These are phyloP conservation scores for Entrophospora sp. DNA, from an alignment of 192 early-diverging fungal genomes.

Conservation along the genomic window DNA sequence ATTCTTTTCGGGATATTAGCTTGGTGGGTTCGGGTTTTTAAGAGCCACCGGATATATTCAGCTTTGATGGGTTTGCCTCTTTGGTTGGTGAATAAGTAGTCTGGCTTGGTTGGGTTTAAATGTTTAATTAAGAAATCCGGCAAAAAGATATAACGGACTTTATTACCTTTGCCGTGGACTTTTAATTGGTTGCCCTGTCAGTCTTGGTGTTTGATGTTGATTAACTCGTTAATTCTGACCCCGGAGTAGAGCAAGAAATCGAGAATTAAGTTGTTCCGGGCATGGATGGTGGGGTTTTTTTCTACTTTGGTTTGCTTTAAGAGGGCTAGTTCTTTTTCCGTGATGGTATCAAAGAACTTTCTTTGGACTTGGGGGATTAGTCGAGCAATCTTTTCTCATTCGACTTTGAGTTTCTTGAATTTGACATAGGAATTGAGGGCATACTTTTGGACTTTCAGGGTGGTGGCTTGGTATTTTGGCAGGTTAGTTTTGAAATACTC, in stretches of 20 bases:
- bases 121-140: not conserved
- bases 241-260: slow-evolving; percentile 1
- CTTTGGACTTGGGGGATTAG: not conserved
- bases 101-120: not conserved
- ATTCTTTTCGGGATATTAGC: not conserved
- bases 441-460: not conserved
- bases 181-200: not conserved
- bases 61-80: not conserved
- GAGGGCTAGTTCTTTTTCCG: not conserved
- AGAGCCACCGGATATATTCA: not conserved
- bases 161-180: not conserved
- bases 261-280: not conserved
- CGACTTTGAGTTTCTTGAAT: not conserved
- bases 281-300: not conserved
- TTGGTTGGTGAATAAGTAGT: slow-evolving; percentile 8
- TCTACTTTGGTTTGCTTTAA: not conserved
- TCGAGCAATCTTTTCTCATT: not conserved
- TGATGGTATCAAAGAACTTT: not conserved
- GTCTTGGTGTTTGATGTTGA: not conserved
- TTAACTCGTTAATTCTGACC: not conserved
- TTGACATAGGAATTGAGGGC: not conserved
- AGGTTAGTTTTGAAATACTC: not conserved
- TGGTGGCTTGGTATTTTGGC: not conserved
- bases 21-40: not conserved
- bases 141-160: not conserved